Conservation (phyloP, 768 basidiomycete genomes). For the Lentinula detonsa region DNA sequence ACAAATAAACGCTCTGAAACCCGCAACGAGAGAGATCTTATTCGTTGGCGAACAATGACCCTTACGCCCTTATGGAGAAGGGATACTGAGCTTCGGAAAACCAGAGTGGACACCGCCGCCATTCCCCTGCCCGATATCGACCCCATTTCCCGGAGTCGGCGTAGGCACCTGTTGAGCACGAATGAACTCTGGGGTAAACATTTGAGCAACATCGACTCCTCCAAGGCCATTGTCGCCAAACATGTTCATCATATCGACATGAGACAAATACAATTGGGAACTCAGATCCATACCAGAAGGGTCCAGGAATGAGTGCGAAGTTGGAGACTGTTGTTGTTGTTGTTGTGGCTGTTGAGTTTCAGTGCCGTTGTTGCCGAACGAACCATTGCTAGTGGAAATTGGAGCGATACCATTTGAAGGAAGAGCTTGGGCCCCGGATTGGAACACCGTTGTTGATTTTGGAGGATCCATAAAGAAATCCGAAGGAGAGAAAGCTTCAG, state of each 20-base stretch:
- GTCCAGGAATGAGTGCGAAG: neutral
- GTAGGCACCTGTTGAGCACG: neutral
- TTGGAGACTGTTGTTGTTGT: neutral
- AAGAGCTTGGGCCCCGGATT: neutral
- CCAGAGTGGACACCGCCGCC: constrained; percentile 12
- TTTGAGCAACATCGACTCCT: constrained; percentile 26
- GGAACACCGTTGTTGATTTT: neutral
- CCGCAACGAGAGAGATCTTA: neutral
- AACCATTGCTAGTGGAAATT: neutral
- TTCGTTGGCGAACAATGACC: neutral
- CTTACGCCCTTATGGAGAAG: constrained; percentile 20
- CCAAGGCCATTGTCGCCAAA: constrained; percentile 38
- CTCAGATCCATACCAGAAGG: constrained; percentile 19
- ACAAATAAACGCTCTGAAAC: neutral
- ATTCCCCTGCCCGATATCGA: constrained; percentile 10
- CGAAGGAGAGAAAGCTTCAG: constrained; percentile 56
- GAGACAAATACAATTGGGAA: constrained; percentile 48
- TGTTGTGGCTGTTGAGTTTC: neutral
- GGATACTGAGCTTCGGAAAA: constrained; percentile 30
- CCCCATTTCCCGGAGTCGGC: neutral
- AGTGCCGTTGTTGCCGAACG: neutral
- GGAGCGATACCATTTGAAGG: neutral
- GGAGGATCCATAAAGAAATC: constrained; percentile 57
- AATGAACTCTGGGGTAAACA: constrained; percentile 15
- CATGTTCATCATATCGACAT: constrained; percentile 56